Conservation (phyloP, 2,329 filamentous ascomycete species). For the Delphinella strobiligena region DNA sequence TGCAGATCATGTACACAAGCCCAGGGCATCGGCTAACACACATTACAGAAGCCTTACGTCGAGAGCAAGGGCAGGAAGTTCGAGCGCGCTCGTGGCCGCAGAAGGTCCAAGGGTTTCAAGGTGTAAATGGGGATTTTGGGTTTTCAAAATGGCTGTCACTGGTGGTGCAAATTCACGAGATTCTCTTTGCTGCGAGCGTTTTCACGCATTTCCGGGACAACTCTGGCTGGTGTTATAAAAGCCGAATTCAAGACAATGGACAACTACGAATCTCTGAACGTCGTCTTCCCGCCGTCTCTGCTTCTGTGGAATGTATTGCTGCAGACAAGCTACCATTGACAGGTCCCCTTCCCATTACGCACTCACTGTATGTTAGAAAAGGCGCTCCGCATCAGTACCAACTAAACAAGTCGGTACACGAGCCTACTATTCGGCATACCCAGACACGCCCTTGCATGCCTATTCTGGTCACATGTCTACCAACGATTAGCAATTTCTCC, state of each 20-base stretch:
- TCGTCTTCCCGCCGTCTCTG: neutral
- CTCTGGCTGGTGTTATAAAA: constrained; percentile 7
- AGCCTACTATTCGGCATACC: too few relatives aligned
- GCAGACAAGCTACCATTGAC: too few relatives aligned
- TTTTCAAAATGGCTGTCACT: constrained; percentile 10
- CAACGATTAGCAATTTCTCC: too few relatives aligned
- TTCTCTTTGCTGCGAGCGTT: constrained; percentile 10
- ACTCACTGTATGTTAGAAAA: too few relatives aligned
- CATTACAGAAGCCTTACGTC: constrained; percentile 76
- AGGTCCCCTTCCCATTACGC: too few relatives aligned
- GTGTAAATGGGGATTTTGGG: constrained; percentile 52
- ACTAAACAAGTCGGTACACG: too few relatives aligned
- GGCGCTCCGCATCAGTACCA: too few relatives aligned
- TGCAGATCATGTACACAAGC: neutral
- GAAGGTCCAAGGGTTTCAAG: constrained; percentile 99
- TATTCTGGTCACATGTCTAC: too few relatives aligned
- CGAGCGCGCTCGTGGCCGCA: constrained; percentile 96
- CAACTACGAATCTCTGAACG: neutral
- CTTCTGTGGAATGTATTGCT: neutral
- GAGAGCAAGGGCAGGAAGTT: constrained; percentile 99
- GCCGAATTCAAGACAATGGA: neutral
- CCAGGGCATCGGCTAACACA: constrained; percentile 10
- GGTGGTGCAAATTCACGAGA: constrained; percentile 7
- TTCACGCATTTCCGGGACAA: constrained; percentile 8
- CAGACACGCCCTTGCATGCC: too few relatives aligned